Percentiles rank a stretch among this genome's conserved stretches.
These are phyloP conservation scores for Alternaria ventricosa DNA, from an alignment of 2,329 filamentous ascomycete genomes.

Conservation along the genomic window DNA sequence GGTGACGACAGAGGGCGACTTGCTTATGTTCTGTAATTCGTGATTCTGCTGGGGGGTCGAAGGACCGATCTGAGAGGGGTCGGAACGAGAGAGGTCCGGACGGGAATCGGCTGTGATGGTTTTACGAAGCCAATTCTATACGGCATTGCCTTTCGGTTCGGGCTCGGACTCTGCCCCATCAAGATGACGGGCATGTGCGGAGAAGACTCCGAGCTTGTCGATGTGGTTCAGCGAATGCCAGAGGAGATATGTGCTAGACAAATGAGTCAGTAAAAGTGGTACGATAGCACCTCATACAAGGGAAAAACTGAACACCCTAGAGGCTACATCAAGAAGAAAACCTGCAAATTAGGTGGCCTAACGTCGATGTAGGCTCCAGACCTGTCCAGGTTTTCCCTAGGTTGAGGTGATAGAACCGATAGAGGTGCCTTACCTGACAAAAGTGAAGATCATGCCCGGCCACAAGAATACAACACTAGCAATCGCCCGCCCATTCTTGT, in stretches of 20 bases:
- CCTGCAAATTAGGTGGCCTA: neutral
- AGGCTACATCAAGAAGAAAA: neutral
- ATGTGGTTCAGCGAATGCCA: constrained; percentile 50
- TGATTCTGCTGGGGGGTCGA: neutral
- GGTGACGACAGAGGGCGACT: neutral
- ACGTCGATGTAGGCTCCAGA: neutral
- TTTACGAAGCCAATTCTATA: neutral
- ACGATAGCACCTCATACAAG: neutral
- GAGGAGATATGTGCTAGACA: constrained; percentile 46
- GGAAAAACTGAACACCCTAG: neutral
- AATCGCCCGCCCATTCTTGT: constrained; percentile 58
- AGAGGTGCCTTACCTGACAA: constrained; percentile 49
- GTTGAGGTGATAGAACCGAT: neutral
- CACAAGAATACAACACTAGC: constrained; percentile 61
- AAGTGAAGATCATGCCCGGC: constrained; percentile 58
- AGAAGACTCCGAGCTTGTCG: constrained; percentile 49
- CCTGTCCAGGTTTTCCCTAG: neutral
- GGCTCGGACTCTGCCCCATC: neutral
- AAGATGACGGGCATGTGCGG: constrained; percentile 41
- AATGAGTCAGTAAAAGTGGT: neutral
- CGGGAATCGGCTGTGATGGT: neutral
- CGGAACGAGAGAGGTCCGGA: neutral
- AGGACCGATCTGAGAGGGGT: too few relatives aligned
- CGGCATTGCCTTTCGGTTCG: neutral
- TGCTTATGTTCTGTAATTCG: neutral